Conservation (phyloP, 2,329 filamentous ascomycete genomes). For the Fusarium falciforme region DNA sequence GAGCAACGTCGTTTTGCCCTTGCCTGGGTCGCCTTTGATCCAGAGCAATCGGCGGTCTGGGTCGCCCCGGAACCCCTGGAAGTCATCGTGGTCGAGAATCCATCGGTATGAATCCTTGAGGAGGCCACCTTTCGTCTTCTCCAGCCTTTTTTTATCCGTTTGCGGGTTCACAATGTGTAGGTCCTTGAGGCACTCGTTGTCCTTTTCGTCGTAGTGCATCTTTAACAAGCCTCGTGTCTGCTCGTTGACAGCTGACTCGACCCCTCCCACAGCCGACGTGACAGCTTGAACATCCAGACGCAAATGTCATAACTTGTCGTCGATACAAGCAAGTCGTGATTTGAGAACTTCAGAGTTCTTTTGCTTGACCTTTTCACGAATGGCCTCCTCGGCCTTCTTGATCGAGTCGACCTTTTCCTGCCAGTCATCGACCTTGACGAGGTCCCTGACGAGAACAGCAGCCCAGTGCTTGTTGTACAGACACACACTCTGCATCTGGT, state of each 20-base stretch:
- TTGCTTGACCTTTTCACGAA: background rate
- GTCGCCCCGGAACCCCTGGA: conserved; percentile 41
- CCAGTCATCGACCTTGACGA: conserved; percentile 4
- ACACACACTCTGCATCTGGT: conserved; percentile 6
- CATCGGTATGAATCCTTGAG: conserved; percentile 44
- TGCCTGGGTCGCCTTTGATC: conserved; percentile 52
- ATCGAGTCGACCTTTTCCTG: background rate
- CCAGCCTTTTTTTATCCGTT: conserved; percentile 16
- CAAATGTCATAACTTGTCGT: background rate
- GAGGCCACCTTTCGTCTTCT: conserved; percentile 37
- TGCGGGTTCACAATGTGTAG: background rate
- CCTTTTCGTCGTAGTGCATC: background rate
- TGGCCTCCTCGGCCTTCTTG: background rate
- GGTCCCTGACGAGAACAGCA: background rate
- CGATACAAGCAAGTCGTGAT: background rate
- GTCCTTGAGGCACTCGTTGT: background rate
- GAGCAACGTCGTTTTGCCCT: conserved; percentile 53
- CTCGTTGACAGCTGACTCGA: background rate
- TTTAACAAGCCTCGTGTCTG: background rate
- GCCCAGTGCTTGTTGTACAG: background rate
- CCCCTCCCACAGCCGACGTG: background rate
- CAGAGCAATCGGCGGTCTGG: conserved; percentile 39
- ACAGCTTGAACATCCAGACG: background rate
- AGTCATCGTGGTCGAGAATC: conserved; percentile 46
- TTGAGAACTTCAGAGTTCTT: background rate